Evolutionary conservation across 805 yeast species (phyloP).

Genomic region (Candida cerambycidarum): DNA sequence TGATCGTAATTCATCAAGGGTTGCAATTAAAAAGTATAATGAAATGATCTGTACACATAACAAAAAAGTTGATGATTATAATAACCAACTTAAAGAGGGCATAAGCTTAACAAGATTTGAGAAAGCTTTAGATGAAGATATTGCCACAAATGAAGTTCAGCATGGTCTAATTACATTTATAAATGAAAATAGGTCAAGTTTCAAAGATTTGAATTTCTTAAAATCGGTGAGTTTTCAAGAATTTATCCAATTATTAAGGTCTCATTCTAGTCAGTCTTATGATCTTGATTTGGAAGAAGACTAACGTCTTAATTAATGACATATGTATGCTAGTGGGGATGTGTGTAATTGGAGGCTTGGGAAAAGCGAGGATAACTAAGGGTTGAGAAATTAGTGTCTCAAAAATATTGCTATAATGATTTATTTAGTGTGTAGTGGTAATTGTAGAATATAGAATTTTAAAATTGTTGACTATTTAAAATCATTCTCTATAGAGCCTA

Average conservation of each 20-base stretch:
- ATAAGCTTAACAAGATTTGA: background rate
- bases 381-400: too few relatives aligned
- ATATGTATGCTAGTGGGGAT: too few relatives aligned
- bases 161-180: conserved; percentile 12
- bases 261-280: conserved; percentile 20
- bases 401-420: too few relatives aligned
- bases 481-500: too few relatives aligned
- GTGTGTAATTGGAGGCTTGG: too few relatives aligned
- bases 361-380: too few relatives aligned
- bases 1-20: conserved; percentile 1
- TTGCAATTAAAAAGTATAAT: conserved; percentile 10
- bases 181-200: conserved; percentile 11
- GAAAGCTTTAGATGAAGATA: conserved; percentile 2
- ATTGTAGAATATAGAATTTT: too few relatives aligned
- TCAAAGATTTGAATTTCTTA: conserved; percentile 12
- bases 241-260: conserved; percentile 10
- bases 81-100: conserved; percentile 7
- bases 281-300: conserved; percentile 27
- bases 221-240: conserved; percentile 12
- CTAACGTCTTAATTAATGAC: too few relatives aligned
- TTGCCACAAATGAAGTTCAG: conserved; percentile 8
- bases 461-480: too few relatives aligned
- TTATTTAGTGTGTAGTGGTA: too few relatives aligned
- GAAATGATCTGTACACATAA: conserved; percentile 14
- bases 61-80: conserved; percentile 15